Base-by-base conservation (phyloP, 306 rosid species). In the Pachyrhizus erosus region DNA sequence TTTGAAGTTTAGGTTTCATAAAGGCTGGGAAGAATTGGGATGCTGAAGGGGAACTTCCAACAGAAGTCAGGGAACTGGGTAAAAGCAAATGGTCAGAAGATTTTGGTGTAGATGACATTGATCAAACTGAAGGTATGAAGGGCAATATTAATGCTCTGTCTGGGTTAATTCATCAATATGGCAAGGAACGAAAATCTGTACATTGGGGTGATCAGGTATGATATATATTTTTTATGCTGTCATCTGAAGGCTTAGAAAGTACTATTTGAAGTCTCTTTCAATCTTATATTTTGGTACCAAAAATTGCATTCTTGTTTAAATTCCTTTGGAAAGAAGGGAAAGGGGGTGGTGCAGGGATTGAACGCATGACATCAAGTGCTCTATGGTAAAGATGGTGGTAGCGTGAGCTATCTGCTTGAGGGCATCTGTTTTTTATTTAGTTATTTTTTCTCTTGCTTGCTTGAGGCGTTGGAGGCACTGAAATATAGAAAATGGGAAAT, bases 151-250 rank as follows among this genome's bases (percentile, higher is more conserved):
- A 87, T 86, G 90, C 99, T 90, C 96, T 92, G 20, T 90, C 99
- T 75, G 97, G 98, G 77, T 82, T 92, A 87, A 86, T 93, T 91
- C 92, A 85, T 82, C 93, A 91, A 78, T 89, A 93, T 87, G 87
- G 85, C 86, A 93, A 89, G 90, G 86, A 88, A 81, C 90, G 85
- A 84, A 96, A 96, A 87, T 89, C 94, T 80, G 97, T 96, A 64
- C 92, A 87, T 88, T 96, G 99, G 99, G 92, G 92, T 87, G 99
- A 96, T 87, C 90, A 89, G 99, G 98, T 96, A 89, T 83, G 88
- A 80, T 81, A 54, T 51, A 66, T 31, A 49, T 82, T 79, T 81
- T 20, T 81, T 20, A 18, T 83, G 48, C 57, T 12, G 45, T 67
- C 70, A 69, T 60, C 64, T 70, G 87, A 80, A 73, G 73, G 78